phyloP scores from a whole-genome alignment of 805 yeast species.

The Tetrapisispora nanseiensis region DNA sequence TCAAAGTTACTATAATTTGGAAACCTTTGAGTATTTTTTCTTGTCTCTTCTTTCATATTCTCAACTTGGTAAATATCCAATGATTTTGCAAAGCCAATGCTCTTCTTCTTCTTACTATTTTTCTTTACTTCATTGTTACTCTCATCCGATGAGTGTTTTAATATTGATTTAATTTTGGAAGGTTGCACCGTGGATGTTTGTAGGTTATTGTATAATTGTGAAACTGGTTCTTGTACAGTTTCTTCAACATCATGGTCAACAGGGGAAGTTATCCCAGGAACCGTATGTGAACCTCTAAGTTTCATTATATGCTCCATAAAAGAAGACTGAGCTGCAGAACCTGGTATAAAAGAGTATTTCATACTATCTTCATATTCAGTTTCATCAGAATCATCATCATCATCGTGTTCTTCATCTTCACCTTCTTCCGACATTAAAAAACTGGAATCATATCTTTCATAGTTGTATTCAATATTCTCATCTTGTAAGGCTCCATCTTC shows the following conservation, averaged over 20 bases:
- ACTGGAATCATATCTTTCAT: slow-evolving; percentile 10
- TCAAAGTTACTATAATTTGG: slow-evolving; percentile 4
- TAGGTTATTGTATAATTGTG: too few species aligned
- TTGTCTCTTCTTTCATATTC: slow-evolving; percentile 25
- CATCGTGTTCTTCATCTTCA: slow-evolving; percentile 15
- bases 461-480: slow-evolving; percentile 17
- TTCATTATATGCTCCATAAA: slow-evolving; percentile 22
- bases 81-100: slow-evolving; percentile 26
- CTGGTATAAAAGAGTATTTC: slow-evolving; percentile 17
- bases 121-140: not conserved
- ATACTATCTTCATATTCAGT: slow-evolving; percentile 6
- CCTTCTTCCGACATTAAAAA: slow-evolving; percentile 8
- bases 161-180: not conserved
- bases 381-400: slow-evolving; percentile 14
- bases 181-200: not conserved
- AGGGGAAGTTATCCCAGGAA: not conserved
- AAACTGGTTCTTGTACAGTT: too few species aligned
- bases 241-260: not conserved
- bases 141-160: not conserved
- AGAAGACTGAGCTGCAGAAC: slow-evolving; percentile 15
- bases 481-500: slow-evolving; percentile 19
- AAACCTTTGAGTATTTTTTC: slow-evolving; percentile 21
- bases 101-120: slow-evolving; percentile 18
- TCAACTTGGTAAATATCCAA: slow-evolving; percentile 28
- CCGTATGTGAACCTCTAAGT: slow-evolving; percentile 8